Evolutionary conservation across 805 yeast genomes (phyloP), one percentile per base, ranked within the genome.

Genomic region (Isabelozyma gotoi): DNA sequence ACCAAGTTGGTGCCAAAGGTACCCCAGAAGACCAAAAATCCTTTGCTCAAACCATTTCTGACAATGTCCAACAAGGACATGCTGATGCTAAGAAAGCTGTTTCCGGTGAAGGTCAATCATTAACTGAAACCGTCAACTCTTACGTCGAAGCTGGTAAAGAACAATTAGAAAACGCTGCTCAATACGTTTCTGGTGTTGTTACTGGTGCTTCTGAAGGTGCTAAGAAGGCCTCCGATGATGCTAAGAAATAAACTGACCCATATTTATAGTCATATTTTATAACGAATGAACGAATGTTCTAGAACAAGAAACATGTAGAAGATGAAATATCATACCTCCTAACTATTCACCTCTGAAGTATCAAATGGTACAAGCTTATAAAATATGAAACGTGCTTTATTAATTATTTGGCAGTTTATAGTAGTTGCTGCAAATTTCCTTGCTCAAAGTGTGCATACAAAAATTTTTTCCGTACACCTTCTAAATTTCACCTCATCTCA

Each of bases 1-100:
- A 89, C 73, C 71, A 77, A 59, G 66, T 75, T 43, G 88, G 84
- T 45, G 73, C 77, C 38, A 65, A 74, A 42, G 63, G 74, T 41
- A 81, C 81, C 60, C 89, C 94, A 53, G 82, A 84, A 40, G 66
- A 67, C 43, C 73, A 82, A 56, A 88, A 88, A 76, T 82, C 91
- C 36, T 66, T 78, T 50, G 67, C 78, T 47, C 96, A 90, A 74
- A 72, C 81, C 53, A 70, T 81, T 27, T 74, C 82, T 49, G 96
- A 88, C 68, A 65, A 80, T 43, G 71, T 80, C 49, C 63, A 73
- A 56, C 56, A 68, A 44, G 86, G 85, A 40, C 74, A 74, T 59
- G 79, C 77, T 51, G 81, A 80, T 49, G 82, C 73, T 49, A 60
- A 65, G 59, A 51, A 64, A 33, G 56, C 63, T 38, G 65, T 59